Conservation (phyloP, 2,329 filamentous ascomycete genomes). For the Aspergillus pseudonomiae region DNA sequence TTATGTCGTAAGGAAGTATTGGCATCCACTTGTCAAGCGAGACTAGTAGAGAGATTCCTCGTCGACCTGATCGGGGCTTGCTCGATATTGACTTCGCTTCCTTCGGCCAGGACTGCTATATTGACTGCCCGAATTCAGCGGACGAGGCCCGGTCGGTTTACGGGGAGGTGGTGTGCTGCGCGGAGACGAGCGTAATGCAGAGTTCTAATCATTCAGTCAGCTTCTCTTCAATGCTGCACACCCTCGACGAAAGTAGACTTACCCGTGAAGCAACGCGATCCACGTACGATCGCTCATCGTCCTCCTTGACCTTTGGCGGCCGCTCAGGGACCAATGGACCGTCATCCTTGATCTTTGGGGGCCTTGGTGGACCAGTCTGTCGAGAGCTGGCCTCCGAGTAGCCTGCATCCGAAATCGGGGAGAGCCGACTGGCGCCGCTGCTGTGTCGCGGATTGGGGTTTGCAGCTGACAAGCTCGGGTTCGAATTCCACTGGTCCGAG, state of each 20-base stretch:
- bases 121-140: slow-evolving; percentile 42
- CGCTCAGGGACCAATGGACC: slow-evolving; percentile 62
- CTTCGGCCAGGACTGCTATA: slow-evolving; percentile 41
- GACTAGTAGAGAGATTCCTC: slow-evolving; percentile 39
- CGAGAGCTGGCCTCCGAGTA: slow-evolving; percentile 48
- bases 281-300: slow-evolving; percentile 40
- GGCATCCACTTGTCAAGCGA: slow-evolving; percentile 6
- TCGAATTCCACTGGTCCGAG: slow-evolving; percentile 52
- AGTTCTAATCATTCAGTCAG: slow-evolving; percentile 26
- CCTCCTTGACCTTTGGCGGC: slow-evolving; percentile 43
- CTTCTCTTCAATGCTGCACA: not conserved
- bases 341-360: slow-evolving; percentile 59
- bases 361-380: slow-evolving; percentile 49
- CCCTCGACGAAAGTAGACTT: slow-evolving; percentile 20
- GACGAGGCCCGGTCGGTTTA: slow-evolving; percentile 53
- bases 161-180: slow-evolving; percentile 39
- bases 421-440: slow-evolving; percentile 44
- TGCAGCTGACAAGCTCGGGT: slow-evolving; percentile 41
- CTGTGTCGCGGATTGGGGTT: slow-evolving; percentile 39
- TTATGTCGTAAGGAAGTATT: slow-evolving; percentile 23
- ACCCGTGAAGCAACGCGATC: slow-evolving; percentile 46
- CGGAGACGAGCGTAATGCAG: slow-evolving; percentile 38
- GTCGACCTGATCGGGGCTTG: slow-evolving; percentile 46
- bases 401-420: slow-evolving; percentile 51
- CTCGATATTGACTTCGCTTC: slow-evolving; percentile 43